These are phyloP conservation scores for Tetrahymena borealis DNA, from an alignment of 73 alveolate species.

Conservation along the genomic window DNA sequence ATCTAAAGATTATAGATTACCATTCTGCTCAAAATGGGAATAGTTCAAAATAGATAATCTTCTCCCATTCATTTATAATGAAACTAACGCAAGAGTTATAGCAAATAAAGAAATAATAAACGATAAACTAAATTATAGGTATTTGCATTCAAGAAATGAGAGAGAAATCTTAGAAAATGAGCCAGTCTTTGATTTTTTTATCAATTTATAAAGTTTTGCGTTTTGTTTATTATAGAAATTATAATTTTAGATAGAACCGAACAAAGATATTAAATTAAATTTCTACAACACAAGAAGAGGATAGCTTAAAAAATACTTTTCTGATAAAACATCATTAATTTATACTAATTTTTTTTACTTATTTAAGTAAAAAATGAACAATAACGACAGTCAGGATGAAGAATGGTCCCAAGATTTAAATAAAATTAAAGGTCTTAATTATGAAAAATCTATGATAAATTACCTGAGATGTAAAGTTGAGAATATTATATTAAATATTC, in stretches of 20 bases:
- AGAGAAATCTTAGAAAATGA: neutral
- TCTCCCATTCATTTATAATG: neutral
- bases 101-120: neutral
- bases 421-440: neutral
- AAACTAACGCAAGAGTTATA: neutral
- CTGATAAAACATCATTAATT: neutral
- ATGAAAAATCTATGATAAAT: neutral
- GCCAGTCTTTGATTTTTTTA: neutral
- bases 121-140: neutral
- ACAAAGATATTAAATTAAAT: neutral
- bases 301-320: neutral
- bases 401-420: neutral
- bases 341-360: neutral
- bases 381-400: neutral
- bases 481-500: neutral
- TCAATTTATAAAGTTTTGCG: neutral
- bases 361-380: neutral
- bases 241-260: neutral
- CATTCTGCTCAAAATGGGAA: neutral
- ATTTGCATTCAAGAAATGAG: neutral
- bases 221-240: neutral
- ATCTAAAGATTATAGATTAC: neutral
- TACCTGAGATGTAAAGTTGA: neutral
- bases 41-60: neutral
- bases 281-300: neutral